Evolutionary conservation across 805 yeast genomes (phyloP), one percentile per base, ranked within the genome.

Genomic region (Candida glaebosa): DNA sequence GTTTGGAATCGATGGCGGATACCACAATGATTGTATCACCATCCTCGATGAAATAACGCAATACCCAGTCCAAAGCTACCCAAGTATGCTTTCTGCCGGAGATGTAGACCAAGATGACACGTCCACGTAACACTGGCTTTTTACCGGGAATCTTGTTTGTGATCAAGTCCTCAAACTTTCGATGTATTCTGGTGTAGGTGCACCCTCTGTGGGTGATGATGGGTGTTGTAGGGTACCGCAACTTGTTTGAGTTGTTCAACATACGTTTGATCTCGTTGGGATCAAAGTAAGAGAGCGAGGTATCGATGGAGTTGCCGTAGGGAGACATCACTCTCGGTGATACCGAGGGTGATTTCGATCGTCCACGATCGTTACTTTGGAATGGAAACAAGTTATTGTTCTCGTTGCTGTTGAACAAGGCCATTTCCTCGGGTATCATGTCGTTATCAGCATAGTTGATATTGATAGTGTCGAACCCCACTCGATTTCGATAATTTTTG

Each of bases 1-100:
- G 33, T 3, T 47, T 36, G 8, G 57, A 55, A 34, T 58, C 49
- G 17, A 82, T 70, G 2, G 82, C 66, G 1, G 89, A 72, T 4
- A 79, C 74, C 5, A 86, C 73, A 3, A 85, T 76, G 9, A 86
- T 60, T 10, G 79, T 73, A 58, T 86, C 95, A 6, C 88, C 87
- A 50, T 80, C 67, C 49, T 76, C 79, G 3, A 82, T 59, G 9
- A 82, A 61, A 32, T 69, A 63, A 36, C 68, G 69, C 40, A 84
- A 60, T 5, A 78, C 65, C 82, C 86, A 86, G 57, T 86, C 95
- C 19, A 86, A 59, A 1, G 88, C 81, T 8, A 84, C 87, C 95
- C 95, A 86, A 0, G 93, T 82, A 63, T 85, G 91, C 41, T 67
- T 71, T 44, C 91, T 65, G 2, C 88, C 95, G 49, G 81, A 71